These are phyloP conservation scores for Penicillium sp. DNA, from an alignment of 2,329 filamentous ascomycete species.

Conservation along the genomic window DNA sequence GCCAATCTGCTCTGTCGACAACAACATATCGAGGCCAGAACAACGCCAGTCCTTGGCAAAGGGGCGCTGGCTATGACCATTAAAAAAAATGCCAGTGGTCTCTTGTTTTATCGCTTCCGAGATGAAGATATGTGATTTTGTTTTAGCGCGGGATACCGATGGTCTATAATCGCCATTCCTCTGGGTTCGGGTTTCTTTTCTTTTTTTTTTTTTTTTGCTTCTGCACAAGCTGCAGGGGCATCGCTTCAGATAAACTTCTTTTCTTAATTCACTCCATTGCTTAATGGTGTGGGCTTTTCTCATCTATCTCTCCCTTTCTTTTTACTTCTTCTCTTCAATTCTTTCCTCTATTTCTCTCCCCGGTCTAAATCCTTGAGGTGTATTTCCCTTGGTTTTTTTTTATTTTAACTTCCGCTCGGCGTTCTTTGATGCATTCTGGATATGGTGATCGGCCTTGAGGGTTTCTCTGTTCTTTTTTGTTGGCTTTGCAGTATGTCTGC, in stretches of 20 bases:
- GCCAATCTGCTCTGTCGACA: slow-evolving; percentile 30
- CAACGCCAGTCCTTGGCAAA: slow-evolving; percentile 63
- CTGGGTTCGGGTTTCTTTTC: slow-evolving; percentile 24
- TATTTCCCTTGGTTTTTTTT: slow-evolving; percentile 15
- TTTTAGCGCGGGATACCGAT: slow-evolving; percentile 34
- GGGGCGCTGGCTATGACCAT: slow-evolving; percentile 64
- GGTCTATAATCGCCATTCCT: slow-evolving; percentile 24
- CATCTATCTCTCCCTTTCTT: slow-evolving; percentile 15
- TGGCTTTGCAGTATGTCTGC: slow-evolving; percentile 6
- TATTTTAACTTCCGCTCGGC: slow-evolving; percentile 30
- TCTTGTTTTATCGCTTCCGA: slow-evolving; percentile 30
- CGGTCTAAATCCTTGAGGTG: slow-evolving; percentile 5
- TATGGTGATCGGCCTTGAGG: slow-evolving; percentile 34
- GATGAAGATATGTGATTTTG: slow-evolving; percentile 41
- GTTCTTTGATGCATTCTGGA: slow-evolving; percentile 37
- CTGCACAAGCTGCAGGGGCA: slow-evolving; percentile 6
- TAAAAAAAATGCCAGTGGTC: slow-evolving; percentile 32
- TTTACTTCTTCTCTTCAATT: slow-evolving; percentile 11
- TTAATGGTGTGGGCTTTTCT: slow-evolving; percentile 26
- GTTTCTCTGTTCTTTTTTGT: slow-evolving; percentile 18
- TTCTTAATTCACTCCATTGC: slow-evolving; percentile 12
- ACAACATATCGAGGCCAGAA: slow-evolving; percentile 48
- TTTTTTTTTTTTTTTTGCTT: slow-evolving; percentile 6
- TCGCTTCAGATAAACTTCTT: slow-evolving; percentile 10
- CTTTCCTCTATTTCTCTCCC: not conserved